phyloP scores from a whole-genome alignment of 306 rosid genomes.

The Vigna nakashimae region DNA sequence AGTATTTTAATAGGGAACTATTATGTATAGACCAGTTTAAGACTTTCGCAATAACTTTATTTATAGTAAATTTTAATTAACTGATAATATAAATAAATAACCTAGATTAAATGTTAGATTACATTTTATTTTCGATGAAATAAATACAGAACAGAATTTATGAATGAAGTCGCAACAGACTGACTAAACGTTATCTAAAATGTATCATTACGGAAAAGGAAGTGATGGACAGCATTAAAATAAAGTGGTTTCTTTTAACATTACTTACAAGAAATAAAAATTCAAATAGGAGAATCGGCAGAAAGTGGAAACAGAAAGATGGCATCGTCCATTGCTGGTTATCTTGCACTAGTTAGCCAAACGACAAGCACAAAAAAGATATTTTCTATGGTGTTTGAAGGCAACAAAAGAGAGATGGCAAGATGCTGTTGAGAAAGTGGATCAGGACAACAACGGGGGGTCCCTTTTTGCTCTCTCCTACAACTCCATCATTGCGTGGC shows the following conservation, averaged over 20 bases:
- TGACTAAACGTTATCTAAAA: not conserved
- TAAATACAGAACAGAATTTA: not conserved
- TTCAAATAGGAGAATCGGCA: not conserved
- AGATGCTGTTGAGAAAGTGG: conserved; percentile 17
- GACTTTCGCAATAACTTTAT: not conserved
- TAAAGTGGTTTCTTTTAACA: conserved; percentile 4
- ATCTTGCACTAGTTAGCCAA: not conserved
- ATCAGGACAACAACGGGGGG: not conserved
- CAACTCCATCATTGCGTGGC: not conserved
- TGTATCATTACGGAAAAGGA: not conserved
- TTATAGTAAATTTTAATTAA: not conserved
- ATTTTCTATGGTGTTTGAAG: conserved; percentile 9
- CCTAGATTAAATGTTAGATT: not conserved
- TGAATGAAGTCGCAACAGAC: not conserved
- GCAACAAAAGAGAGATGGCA: not conserved
- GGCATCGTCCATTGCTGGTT: not conserved
- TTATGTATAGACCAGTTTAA: not conserved
- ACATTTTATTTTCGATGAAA: not conserved
- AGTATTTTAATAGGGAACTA: not conserved
- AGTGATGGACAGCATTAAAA: not conserved
- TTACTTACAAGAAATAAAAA: not conserved
- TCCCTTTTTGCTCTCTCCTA: not conserved
- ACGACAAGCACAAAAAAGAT: conserved; percentile 21
- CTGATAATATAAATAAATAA: not conserved
- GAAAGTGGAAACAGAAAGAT: not conserved